Conservation (phyloP, 805 yeast genomes). For the Monosporozyma solicola region DNA sequence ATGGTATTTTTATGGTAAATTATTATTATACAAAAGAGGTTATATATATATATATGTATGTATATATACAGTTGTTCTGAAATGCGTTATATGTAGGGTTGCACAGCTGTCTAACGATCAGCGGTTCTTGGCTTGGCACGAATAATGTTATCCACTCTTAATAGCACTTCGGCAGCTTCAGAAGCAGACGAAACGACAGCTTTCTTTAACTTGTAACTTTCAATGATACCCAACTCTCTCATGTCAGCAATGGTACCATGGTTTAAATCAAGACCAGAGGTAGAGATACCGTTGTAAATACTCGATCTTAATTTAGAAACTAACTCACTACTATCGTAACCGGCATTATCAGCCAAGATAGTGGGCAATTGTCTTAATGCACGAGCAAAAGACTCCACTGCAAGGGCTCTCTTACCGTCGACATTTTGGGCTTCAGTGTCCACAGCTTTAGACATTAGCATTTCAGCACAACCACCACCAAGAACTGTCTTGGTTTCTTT, state of each 20-base stretch:
- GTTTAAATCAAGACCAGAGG: constrained; percentile 84
- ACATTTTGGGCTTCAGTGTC: constrained; percentile 87
- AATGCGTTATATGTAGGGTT: neutral
- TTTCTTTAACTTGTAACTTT: constrained; percentile 80
- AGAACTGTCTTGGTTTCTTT: constrained; percentile 83
- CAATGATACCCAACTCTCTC: constrained; percentile 89
- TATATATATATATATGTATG: too few species aligned
- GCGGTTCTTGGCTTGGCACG: constrained; percentile 98
- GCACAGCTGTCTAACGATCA: constrained; percentile 45
- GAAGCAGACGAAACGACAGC: constrained; percentile 93
- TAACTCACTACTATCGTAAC: constrained; percentile 86
- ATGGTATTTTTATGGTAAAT: too few species aligned
- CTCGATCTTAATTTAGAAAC: constrained; percentile 79
- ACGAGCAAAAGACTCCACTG: constrained; percentile 88
- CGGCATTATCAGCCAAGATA: constrained; percentile 94
- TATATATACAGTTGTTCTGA: too few species aligned
- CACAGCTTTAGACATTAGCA: constrained; percentile 96
- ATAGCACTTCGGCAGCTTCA: constrained; percentile 95
- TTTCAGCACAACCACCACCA: constrained; percentile 93
- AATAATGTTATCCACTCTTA: constrained; percentile 93
- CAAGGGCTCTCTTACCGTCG: constrained; percentile 87
- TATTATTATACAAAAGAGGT: too few species aligned
- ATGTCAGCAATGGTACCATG: constrained; percentile 84
- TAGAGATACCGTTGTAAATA: constrained; percentile 82
- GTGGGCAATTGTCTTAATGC: constrained; percentile 94